These are phyloP conservation scores for Lentinula boryana DNA, from an alignment of 768 basidiomycete species.

Conservation along the genomic window DNA sequence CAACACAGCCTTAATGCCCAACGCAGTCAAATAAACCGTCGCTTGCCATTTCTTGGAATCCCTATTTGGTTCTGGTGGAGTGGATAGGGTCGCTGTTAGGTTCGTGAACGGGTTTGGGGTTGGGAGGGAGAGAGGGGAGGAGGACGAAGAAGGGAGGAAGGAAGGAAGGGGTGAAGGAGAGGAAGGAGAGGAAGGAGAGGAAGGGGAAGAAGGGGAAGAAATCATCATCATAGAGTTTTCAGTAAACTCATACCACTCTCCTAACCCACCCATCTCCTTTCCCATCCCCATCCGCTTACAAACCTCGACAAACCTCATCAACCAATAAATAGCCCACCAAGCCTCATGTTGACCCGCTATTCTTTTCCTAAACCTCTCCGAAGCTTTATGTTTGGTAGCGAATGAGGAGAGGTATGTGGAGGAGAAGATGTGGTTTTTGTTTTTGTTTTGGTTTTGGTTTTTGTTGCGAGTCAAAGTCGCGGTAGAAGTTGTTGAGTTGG, in stretches of 20 bases:
- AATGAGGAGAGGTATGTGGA: conserved; percentile 17
- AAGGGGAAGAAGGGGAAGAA: background rate
- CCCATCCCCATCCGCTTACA: too few species aligned
- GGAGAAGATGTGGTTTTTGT: background rate
- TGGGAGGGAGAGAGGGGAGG: background rate
- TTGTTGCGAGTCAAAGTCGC: too few species aligned
- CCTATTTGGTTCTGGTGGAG: background rate
- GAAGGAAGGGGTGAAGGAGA: background rate
- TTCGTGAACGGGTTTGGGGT: too few species aligned
- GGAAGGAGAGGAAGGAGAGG: background rate
- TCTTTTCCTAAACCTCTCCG: conserved; percentile 27
- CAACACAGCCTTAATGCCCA: conserved; percentile 3
- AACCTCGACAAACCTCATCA: conserved; percentile 24
- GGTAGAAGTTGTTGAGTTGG: background rate
- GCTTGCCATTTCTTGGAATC: conserved; percentile 19
- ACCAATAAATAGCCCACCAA: conserved; percentile 35
- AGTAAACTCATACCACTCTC: background rate
- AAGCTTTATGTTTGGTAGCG: conserved; percentile 26
- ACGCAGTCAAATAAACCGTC: background rate
- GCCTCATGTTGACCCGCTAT: conserved; percentile 22
- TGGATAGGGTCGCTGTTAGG: background rate
- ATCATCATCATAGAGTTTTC: background rate
- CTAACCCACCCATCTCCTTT: too few species aligned
- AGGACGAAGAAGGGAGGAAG: background rate
- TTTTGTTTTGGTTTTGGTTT: too few species aligned